Evolutionary conservation across 1,284 basidiomycete species (phyloP).

Genomic region (Chalciporus sp.): DNA sequence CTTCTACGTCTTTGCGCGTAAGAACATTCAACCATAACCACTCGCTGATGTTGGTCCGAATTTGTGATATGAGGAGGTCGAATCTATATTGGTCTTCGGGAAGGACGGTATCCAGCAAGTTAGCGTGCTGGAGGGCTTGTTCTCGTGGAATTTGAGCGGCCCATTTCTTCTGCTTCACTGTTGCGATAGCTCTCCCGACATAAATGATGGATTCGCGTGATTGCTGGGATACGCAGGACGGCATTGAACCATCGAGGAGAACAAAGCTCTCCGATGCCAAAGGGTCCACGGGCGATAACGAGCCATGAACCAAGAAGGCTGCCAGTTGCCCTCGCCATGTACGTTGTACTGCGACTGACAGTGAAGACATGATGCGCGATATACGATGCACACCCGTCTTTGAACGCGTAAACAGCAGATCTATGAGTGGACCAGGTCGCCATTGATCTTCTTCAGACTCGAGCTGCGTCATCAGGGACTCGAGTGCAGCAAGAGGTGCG

Average conservation of each 20-base stretch:
- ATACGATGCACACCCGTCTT: conserved; percentile 77
- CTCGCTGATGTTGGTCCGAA: conserved; percentile 76
- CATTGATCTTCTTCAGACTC: conserved; percentile 55
- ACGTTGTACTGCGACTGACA: conserved; percentile 73
- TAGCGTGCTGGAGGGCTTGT: conserved; percentile 65
- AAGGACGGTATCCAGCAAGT: conserved; percentile 62
- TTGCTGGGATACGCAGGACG: conserved; percentile 69
- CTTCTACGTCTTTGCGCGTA: conserved; percentile 80
- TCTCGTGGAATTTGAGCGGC: conserved; percentile 71
- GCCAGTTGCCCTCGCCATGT: conserved; percentile 80
- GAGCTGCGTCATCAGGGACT: conserved; percentile 62
- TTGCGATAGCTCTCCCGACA: conserved; percentile 84
- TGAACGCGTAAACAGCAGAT: conserved; percentile 68
- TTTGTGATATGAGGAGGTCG: conserved; percentile 69
- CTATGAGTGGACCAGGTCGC: conserved; percentile 77
- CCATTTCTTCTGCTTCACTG: conserved; percentile 80
- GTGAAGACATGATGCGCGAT: conserved; percentile 64
- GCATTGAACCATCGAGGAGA: conserved; percentile 67
- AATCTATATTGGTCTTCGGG: conserved; percentile 79
- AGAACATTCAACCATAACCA: conserved; percentile 92
- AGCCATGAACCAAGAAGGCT: conserved; percentile 79
- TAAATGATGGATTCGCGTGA: conserved; percentile 84
- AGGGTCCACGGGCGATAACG: conserved; percentile 58
- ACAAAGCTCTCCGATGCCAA: conserved; percentile 56
- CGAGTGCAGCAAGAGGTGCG: conserved; percentile 72